Evolutionary conservation across 352 stramenopile species (phyloP).

Genomic region (Globisporangium camurandrum): DNA sequence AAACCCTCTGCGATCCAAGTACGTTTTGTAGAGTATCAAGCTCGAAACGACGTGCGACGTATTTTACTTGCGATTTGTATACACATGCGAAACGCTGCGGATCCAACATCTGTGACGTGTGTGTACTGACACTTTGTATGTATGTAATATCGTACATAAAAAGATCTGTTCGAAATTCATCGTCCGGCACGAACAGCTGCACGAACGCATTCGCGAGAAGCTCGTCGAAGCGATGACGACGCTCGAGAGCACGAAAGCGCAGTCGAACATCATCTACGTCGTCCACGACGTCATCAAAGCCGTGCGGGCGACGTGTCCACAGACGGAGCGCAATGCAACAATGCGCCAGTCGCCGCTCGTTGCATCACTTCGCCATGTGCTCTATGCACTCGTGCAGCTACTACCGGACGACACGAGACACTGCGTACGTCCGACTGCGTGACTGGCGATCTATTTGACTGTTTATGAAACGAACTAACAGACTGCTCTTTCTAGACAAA

Average conservation of each 20-base stretch:
- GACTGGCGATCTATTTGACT: not conserved
- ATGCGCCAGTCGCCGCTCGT: slow-evolving; percentile 69
- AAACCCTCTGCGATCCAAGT: slow-evolving; percentile 83
- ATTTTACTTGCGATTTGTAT: too few species aligned
- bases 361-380: slow-evolving; percentile 50
- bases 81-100: too few species aligned
- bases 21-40: too few species aligned
- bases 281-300: slow-evolving; percentile 79
- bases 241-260: slow-evolving; percentile 59
- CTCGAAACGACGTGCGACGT: too few species aligned
- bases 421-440: slow-evolving; percentile 40
- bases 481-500: slow-evolving; percentile 32
- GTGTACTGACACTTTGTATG: not conserved
- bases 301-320: slow-evolving; percentile 56
- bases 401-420: slow-evolving; percentile 52
- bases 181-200: slow-evolving; percentile 65
- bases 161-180: slow-evolving; percentile 83
- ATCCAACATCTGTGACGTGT: not conserved
- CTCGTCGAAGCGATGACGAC: slow-evolving; percentile 51
- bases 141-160: slow-evolving; percentile 2
- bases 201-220: slow-evolving; percentile 64
- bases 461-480: not conserved
- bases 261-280: slow-evolving; percentile 74
- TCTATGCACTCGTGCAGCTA: slow-evolving; percentile 54
- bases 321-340: slow-evolving; percentile 67